Percentiles rank a stretch among this genome's conserved stretches.
Evolutionary conservation across 257 asterid species (phyloP).

Genomic region (Coffea eugenioides): DNA sequence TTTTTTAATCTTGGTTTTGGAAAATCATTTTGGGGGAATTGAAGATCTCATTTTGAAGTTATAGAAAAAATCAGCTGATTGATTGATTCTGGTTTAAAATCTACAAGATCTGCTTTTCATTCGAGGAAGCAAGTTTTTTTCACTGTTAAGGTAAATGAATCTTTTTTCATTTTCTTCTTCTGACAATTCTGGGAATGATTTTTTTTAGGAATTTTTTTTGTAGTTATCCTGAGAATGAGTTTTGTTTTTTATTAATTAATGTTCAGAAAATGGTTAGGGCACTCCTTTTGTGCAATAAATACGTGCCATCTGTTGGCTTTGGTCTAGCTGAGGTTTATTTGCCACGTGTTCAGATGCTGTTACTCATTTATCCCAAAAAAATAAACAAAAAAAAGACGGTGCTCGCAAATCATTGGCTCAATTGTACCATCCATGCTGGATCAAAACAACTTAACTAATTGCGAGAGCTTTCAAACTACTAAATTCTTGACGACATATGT

Average conservation of each 20-base stretch:
- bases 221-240: background rate
- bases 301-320: background rate
- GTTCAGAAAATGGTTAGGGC: conserved; percentile 1
- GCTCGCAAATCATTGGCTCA: background rate
- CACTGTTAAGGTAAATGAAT: conserved; percentile 14
- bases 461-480: background rate
- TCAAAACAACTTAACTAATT: background rate
- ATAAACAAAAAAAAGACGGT: background rate
- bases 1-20: background rate
- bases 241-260: background rate
- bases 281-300: conserved; percentile 7
- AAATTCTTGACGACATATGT: background rate
- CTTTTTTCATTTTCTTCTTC: background rate
- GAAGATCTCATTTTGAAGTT: background rate
- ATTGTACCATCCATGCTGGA: background rate
- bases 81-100: background rate
- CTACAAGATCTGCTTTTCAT: conserved; percentile 6
- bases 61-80: background rate
- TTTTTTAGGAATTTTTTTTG: background rate
- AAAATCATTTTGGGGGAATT: background rate
- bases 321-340: background rate
- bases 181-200: background rate
- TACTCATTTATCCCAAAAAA: background rate
- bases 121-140: background rate
- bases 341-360: conserved; percentile 22